Conservation (phyloP, 78 protist genomes). For the Paratrimastix pyriformis region DNA sequence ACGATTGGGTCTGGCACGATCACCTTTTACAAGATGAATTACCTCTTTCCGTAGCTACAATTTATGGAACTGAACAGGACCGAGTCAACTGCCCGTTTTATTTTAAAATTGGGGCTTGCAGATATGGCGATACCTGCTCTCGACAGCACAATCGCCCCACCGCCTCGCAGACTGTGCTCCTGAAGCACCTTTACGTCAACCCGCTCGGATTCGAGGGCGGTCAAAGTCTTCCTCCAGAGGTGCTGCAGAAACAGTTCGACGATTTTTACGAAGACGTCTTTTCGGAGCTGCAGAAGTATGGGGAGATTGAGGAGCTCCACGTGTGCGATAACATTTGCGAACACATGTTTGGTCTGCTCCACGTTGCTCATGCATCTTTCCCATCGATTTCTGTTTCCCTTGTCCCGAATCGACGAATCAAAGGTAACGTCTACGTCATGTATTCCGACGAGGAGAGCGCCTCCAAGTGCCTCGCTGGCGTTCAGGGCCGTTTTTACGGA, state of each 20-base stretch:
- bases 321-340: conserved; percentile 9
- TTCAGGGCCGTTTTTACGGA: conserved; percentile 1
- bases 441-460: conserved; percentile 9
- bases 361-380: background rate
- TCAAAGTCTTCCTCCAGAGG: background rate
- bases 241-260: background rate
- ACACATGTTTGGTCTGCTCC: conserved; percentile 1
- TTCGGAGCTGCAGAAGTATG: background rate
- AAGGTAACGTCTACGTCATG: conserved; percentile 17
- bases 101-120: conserved; percentile 10
- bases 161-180: conserved; percentile 8
- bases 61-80: conserved; percentile 25
- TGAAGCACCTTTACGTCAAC: background rate
- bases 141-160: background rate
- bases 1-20: too few relatives aligned
- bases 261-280: conserved; percentile 23
- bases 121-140: conserved; percentile 14
- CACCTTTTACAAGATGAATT: too few relatives aligned
- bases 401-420: too few relatives aligned
- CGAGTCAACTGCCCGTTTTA: conserved; percentile 15
- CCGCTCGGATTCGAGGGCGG: background rate
- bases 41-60: too few relatives aligned
- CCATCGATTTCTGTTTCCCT: background rate
- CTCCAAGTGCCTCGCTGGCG: background rate
- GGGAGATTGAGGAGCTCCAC: conserved; percentile 14